These are phyloP conservation scores for Coniochaeta hoffmannii DNA, from an alignment of 2,329 filamentous ascomycete species.

Conservation along the genomic window DNA sequence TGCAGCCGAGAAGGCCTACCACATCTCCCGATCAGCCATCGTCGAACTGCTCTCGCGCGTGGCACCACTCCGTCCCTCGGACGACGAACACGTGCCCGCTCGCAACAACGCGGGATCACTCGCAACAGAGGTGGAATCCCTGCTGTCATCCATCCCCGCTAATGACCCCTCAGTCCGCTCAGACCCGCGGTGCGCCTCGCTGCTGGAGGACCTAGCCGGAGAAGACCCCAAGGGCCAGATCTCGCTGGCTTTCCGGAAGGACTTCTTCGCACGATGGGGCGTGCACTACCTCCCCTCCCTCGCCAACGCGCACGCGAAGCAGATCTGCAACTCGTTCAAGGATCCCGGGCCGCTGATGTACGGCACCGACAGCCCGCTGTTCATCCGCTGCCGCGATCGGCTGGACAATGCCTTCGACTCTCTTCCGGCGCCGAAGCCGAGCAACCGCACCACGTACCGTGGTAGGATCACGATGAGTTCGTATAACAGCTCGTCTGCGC, in stretches of 20 bases:
- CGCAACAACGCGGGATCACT: neutral
- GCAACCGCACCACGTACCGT: conserved; percentile 11
- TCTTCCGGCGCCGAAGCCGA: conserved; percentile 35
- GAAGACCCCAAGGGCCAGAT: conserved; percentile 39
- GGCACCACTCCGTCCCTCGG: conserved; percentile 25
- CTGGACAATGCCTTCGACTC: conserved; percentile 43
- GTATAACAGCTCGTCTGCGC: conserved; percentile 33
- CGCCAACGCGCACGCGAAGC: conserved; percentile 46
- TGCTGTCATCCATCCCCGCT: conserved; percentile 24
- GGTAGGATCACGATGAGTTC: conserved; percentile 28
- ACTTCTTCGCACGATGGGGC: conserved; percentile 45
- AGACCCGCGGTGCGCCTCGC: conserved; percentile 34
- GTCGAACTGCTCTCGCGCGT: conserved; percentile 41
- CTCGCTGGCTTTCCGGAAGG: conserved; percentile 32
- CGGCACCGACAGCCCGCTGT: conserved; percentile 41
- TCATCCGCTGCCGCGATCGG: conserved; percentile 38
- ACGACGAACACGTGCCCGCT: conserved; percentile 25
- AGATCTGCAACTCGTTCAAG: conserved; percentile 56
- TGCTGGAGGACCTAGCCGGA: conserved; percentile 41
- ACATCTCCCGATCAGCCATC: conserved; percentile 41
- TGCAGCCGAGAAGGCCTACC: conserved; percentile 36
- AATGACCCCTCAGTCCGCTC: conserved; percentile 12
- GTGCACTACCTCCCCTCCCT: conserved; percentile 50
- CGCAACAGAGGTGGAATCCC: neutral
- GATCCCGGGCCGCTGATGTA: conserved; percentile 51